Evolutionary conservation across 164 flowering plant species (phyloP).

Genomic region (Sedum album): DNA sequence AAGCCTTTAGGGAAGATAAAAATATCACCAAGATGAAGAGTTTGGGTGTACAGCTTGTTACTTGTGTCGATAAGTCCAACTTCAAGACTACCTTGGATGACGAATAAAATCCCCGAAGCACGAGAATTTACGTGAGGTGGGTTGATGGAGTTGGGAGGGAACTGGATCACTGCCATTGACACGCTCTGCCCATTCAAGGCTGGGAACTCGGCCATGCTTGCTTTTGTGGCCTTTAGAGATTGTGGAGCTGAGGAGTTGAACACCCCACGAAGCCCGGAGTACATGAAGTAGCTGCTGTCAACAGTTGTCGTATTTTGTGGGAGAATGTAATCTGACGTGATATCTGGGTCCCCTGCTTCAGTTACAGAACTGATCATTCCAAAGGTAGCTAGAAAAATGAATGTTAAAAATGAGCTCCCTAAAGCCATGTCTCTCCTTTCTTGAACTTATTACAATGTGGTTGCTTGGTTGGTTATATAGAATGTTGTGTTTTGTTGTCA

Average conservation of each 20-base stretch:
- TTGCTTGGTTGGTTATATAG: background rate
- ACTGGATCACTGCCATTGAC: slow-evolving; percentile 4
- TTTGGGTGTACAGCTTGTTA: slow-evolving; percentile 4
- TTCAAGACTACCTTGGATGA: background rate
- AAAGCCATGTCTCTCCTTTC: background rate
- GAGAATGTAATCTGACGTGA: background rate
- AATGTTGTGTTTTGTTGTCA: too few relatives aligned
- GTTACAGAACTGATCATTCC: background rate
- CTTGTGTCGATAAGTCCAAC: slow-evolving; percentile 1
- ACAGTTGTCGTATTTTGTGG: background rate
- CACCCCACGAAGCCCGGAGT: background rate
- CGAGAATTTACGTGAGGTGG: slow-evolving; percentile 1
- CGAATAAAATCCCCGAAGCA: background rate
- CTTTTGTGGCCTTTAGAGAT: background rate
- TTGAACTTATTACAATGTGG: too few relatives aligned
- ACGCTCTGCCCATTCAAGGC: slow-evolving; percentile 7
- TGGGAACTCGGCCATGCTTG: slow-evolving; percentile 2
- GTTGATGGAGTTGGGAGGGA: slow-evolving; percentile 1
- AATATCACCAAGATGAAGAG: too few relatives aligned
- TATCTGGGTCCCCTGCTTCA: slow-evolving; percentile 3
- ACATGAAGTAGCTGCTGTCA: background rate
- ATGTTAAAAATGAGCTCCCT: background rate
- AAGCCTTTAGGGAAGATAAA: too few relatives aligned
- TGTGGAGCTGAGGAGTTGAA: background rate
- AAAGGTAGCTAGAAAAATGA: background rate